Evolutionary conservation across 2,329 filamentous ascomycete genomes (phyloP).

Genomic region (Exophiala dermatitidis): DNA sequence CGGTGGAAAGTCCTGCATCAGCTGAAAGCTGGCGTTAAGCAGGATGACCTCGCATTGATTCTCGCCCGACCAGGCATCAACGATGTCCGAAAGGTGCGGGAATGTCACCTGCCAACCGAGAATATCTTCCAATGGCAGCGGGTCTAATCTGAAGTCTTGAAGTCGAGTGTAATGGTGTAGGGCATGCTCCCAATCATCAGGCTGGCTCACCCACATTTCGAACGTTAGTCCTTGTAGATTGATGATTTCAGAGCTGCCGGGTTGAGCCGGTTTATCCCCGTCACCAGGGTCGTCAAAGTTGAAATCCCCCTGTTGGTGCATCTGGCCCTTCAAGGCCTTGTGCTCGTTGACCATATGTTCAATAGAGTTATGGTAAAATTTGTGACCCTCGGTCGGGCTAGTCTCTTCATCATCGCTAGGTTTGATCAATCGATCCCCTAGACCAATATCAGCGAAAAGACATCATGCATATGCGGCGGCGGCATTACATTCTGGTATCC

Average conservation of each 20-base stretch:
- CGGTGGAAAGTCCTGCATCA: conserved; percentile 41
- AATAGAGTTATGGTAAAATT: conserved; percentile 23
- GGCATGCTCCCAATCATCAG: conserved; percentile 34
- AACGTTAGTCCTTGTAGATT: conserved; percentile 34
- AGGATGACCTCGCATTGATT: conserved; percentile 39
- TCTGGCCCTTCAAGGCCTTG: conserved; percentile 1
- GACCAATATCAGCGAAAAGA: conserved; percentile 3
- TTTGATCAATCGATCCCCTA: conserved; percentile 20
- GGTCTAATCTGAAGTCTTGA: conserved; percentile 35
- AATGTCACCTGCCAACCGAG: conserved; percentile 37
- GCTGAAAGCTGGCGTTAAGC: conserved; percentile 38
- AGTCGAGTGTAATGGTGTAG: conserved; percentile 41
- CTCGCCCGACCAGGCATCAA: conserved; percentile 32
- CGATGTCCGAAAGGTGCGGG: conserved; percentile 34
- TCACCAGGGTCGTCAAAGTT: conserved; percentile 3
- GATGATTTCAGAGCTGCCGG: background rate
- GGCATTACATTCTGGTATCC: conserved; percentile 46
- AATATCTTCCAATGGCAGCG: conserved; percentile 36
- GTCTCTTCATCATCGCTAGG: conserved; percentile 6
- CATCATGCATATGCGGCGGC: background rate
- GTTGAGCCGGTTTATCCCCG: background rate
- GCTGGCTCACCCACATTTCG: conserved; percentile 42
- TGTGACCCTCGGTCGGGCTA: conserved; percentile 9
- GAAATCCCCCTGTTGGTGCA: background rate
- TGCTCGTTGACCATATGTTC: conserved; percentile 21